Evolutionary conservation across 257 asterid species (phyloP), one percentile per base, ranked within the genome.

Genomic region (Capsicum pubescens): DNA sequence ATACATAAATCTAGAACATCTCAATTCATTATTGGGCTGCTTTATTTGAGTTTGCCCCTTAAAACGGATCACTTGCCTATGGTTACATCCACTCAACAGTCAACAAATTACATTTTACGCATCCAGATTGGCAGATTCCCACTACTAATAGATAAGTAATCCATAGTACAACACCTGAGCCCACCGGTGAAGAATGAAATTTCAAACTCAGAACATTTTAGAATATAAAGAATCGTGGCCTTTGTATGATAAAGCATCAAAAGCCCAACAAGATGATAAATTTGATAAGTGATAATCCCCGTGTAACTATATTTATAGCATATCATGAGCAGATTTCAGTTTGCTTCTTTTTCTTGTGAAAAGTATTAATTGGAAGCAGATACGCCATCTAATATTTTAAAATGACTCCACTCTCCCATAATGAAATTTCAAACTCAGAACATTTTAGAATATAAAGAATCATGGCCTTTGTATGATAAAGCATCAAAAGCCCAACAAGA

Each of bases 381-480:
- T 46, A 76, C 13, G 19, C 81, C 81, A 52, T 52, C 63, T 21
- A 13, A 50, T 63, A 52, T 76, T 76, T 70, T 11, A 19, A 72
- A 52, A 76, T 50, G 48, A 13, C 19, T 35, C 60, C 21, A 21
- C 48, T 76, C 63, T 52, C 8, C 8, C 63, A 15, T 52, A n/a
- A n/a, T n/a, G n/a, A n/a, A n/a, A n/a, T n/a, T n/a, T 8, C 81
- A 54, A 21, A 54, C 48, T 76, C 8, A 14, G 63, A 21, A 76
- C 81, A 50, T 76, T 21, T 50, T 54, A 76, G 48, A 76, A 39
- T 76, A 68, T 36, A 76, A 15, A 26, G 81, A 76, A 52, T 76
- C 48, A 21, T 39, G 39, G 63, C 1, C 64, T 52, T 76, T 13
- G 26, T 32, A 76, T 3, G 26, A 52, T 76, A 13, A 76, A 76